These are phyloP conservation scores for Epichloe amarillans DNA, from an alignment of 2,329 filamentous ascomycete genomes.

Conservation along the genomic window DNA sequence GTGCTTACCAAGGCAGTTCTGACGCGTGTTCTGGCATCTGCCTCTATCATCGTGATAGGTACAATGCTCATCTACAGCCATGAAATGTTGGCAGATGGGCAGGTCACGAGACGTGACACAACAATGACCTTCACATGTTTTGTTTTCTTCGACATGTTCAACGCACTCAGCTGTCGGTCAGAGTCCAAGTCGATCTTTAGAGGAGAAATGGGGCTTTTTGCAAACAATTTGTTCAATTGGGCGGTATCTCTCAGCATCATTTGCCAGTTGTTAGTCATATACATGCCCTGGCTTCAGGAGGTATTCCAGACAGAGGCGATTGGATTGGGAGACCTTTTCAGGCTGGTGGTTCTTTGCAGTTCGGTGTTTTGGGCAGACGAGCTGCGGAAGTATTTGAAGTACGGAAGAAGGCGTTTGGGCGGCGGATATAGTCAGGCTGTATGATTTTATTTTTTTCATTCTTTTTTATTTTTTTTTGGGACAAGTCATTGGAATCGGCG, in stretches of 20 bases:
- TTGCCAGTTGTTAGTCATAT: conserved; percentile 84
- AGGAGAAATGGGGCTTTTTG: conserved; percentile 72
- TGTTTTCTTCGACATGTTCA: conserved; percentile 99
- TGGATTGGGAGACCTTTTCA: conserved; percentile 56
- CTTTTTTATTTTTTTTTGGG: not conserved
- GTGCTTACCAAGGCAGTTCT: conserved; percentile 81
- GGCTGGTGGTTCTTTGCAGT: conserved; percentile 65
- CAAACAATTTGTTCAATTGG: conserved; percentile 93
- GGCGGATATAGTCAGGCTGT: conserved; percentile 53
- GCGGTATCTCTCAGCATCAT: conserved; percentile 74
- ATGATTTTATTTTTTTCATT: conserved; percentile 21
- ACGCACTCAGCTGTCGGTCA: conserved; percentile 83
- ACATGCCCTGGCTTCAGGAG: conserved; percentile 83
- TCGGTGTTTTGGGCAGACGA: conserved; percentile 94
- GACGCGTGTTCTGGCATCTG: conserved; percentile 73
- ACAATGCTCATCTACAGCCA: conserved; percentile 84
- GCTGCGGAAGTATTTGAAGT: conserved; percentile 63
- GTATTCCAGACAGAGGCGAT: conserved; percentile 94
- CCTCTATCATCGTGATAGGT: conserved; percentile 79
- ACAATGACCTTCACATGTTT: conserved; percentile 99
- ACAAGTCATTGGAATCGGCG: not conserved
- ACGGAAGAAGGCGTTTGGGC: conserved; percentile 43
- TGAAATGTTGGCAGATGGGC: conserved; percentile 75
- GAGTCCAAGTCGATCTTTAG: conserved; percentile 80
- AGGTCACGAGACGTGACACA: conserved; percentile 83